phyloP scores from a whole-genome alignment of 108 stramenopile species.

The Pseudonitzschia multiseries region DNA sequence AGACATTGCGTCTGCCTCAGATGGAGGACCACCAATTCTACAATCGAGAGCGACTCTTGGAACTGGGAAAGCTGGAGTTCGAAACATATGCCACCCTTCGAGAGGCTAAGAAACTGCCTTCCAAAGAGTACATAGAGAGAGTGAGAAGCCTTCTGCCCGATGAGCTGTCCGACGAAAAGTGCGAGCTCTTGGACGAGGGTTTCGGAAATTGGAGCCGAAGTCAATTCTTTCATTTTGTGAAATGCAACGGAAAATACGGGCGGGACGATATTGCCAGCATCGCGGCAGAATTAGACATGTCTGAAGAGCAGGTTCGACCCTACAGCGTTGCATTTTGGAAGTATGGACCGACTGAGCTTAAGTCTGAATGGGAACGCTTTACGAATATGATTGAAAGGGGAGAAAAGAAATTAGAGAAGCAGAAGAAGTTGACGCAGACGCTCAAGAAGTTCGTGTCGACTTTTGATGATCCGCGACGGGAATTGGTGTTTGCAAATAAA shows the following conservation, averaged over 20 bases:
- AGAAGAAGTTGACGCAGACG: conserved; percentile 58
- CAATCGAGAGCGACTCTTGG: conserved; percentile 83
- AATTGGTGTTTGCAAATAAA: conserved; percentile 90
- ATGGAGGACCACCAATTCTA: conserved; percentile 97
- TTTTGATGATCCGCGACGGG: conserved; percentile 77
- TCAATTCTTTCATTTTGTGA: conserved; percentile 91
- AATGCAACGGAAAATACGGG: conserved; percentile 90
- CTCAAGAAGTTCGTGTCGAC: conserved; percentile 76
- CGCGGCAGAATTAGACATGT: conserved; percentile 87
- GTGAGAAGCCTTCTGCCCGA: conserved; percentile 62
- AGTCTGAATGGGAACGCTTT: conserved; percentile 85
- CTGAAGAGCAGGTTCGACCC: conserved; percentile 68
- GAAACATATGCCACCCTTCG: conserved; percentile 74
- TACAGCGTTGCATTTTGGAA: conserved; percentile 91
- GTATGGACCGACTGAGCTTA: conserved; percentile 73
- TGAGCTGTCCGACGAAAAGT: conserved; percentile 79
- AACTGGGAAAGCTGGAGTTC: conserved; percentile 78
- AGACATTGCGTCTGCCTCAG: conserved; percentile 68
- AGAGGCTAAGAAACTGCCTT: conserved; percentile 74
- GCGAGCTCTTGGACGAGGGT: conserved; percentile 86
- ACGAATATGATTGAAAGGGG: conserved; percentile 76
- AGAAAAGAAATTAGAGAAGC: conserved; percentile 83
- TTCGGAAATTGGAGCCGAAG: conserved; percentile 91
- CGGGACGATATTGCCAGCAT: conserved; percentile 81
- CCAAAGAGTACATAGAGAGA: conserved; percentile 54